phyloP scores from a whole-genome alignment of 2,329 filamentous ascomycete genomes.

The Calonectria hawksworthii region DNA sequence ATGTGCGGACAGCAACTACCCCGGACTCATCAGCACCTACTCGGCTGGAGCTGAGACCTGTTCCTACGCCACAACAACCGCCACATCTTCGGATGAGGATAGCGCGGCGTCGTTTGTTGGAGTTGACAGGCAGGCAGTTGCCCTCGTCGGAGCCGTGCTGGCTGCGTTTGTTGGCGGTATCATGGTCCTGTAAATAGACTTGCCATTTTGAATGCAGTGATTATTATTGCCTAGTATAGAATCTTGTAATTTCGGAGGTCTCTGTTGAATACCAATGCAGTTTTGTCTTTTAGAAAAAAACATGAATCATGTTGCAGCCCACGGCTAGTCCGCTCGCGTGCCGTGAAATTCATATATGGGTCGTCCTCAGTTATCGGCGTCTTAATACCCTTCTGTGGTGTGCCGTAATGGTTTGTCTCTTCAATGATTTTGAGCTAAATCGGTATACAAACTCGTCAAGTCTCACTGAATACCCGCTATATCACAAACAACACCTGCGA shows the following conservation, averaged over 20 bases:
- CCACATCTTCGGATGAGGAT: not conserved
- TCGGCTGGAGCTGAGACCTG: not conserved
- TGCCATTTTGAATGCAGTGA: not conserved
- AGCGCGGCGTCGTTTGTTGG: not conserved
- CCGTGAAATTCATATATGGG: too few species aligned
- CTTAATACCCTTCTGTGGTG: too few species aligned
- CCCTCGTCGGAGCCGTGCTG: not conserved
- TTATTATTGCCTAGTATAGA: not conserved
- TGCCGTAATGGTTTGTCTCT: too few species aligned
- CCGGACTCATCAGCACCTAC: not conserved
- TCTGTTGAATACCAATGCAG: not conserved
- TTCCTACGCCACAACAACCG: not conserved
- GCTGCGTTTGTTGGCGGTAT: not conserved
- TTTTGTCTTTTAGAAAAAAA: not conserved
- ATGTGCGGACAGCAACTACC: slow-evolving; percentile 8
- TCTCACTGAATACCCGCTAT: too few species aligned
- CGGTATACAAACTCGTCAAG: too few species aligned
- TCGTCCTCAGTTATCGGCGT: too few species aligned
- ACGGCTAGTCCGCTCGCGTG: too few species aligned
- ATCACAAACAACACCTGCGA: too few species aligned
- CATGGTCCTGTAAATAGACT: not conserved
- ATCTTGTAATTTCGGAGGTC: not conserved
- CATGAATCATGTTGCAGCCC: not conserved
- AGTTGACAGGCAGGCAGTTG: not conserved
- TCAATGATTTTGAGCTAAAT: too few species aligned